Conservation (phyloP, 2,329 filamentous ascomycete species). For the Fusarium verrucosum region DNA sequence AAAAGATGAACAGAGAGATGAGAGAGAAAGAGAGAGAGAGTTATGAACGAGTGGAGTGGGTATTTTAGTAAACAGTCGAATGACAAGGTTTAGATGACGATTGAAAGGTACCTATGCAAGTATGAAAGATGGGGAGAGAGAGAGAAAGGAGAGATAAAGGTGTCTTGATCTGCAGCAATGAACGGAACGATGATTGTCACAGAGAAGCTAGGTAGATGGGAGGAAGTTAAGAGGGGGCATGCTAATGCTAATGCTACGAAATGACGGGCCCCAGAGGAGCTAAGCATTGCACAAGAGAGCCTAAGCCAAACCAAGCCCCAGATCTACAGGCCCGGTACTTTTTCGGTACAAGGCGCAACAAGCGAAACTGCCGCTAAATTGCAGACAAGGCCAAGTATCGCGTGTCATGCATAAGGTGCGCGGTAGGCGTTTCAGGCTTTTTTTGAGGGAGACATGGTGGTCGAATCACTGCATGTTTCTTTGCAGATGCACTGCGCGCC, state of each 20-base stretch:
- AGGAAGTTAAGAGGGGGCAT: slow-evolving; percentile 3
- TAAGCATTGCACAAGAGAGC: no score
- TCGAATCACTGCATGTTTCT: slow-evolving; percentile 34
- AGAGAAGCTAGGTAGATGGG: neutral
- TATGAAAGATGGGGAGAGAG: slow-evolving; percentile 1
- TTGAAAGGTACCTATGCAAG: slow-evolving; percentile 20
- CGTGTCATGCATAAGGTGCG: slow-evolving; percentile 19
- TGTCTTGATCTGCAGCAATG: slow-evolving; percentile 37
- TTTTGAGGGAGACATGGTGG: slow-evolving; percentile 11
- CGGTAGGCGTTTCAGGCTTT: slow-evolving; percentile 35
- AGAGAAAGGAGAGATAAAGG: slow-evolving; percentile 7
- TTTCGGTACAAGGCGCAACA: slow-evolving; percentile 8
- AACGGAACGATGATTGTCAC: slow-evolving; percentile 32
- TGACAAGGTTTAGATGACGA: slow-evolving; percentile 12
- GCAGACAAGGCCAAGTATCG: slow-evolving; percentile 12
- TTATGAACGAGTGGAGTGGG: slow-evolving; percentile 16
- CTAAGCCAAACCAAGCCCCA: slow-evolving; percentile 44
- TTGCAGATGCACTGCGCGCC: slow-evolving; percentile 20
- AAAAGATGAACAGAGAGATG: no score
- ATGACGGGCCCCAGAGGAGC: no score
- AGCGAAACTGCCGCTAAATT: slow-evolving; percentile 3
- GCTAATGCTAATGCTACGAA: neutral
- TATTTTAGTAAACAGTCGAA: neutral
- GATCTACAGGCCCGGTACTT: slow-evolving; percentile 40
- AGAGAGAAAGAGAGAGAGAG: neutral